Percentiles rank a stretch among this genome's conserved stretches.
Evolutionary conservation across 495 filamentous ascomycete genomes (phyloP).

Genomic region (Neurospora hispaniola): DNA sequence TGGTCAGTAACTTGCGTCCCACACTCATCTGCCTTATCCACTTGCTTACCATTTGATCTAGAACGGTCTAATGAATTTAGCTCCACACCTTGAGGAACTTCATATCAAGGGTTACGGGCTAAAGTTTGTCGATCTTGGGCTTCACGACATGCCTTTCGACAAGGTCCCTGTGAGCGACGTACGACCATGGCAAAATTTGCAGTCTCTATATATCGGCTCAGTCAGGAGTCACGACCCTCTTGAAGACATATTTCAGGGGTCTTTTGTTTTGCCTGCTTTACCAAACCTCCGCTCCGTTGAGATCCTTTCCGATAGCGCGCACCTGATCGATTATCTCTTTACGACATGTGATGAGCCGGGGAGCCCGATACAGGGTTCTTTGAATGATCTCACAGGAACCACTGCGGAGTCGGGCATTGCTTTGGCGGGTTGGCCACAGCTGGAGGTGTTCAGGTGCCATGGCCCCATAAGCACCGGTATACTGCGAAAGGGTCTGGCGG

Average conservation of each 20-base stretch:
- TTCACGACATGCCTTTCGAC: neutral
- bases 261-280: neutral
- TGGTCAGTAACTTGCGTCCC: neutral
- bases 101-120: slow-evolving; percentile 6
- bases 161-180: neutral
- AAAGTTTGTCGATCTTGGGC: neutral
- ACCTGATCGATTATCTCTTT: neutral
- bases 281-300: neutral
- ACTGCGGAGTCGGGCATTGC: neutral
- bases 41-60: neutral
- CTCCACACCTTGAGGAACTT: slow-evolving; percentile 13
- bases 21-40: neutral
- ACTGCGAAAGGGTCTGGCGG: slow-evolving; percentile 3
- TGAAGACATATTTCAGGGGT: neutral
- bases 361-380: neutral
- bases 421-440: slow-evolving; percentile 3
- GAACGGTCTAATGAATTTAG: neutral
- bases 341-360: neutral
- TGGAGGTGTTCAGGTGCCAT: slow-evolving; percentile 15
- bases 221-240: neutral
- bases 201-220: neutral
- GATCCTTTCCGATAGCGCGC: neutral
- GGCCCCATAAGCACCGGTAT: neutral
- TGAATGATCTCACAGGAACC: neutral
- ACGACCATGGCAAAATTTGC: neutral